Conservation (phyloP, 495 filamentous ascomycete genomes). For the Aspergillus indologenus region DNA sequence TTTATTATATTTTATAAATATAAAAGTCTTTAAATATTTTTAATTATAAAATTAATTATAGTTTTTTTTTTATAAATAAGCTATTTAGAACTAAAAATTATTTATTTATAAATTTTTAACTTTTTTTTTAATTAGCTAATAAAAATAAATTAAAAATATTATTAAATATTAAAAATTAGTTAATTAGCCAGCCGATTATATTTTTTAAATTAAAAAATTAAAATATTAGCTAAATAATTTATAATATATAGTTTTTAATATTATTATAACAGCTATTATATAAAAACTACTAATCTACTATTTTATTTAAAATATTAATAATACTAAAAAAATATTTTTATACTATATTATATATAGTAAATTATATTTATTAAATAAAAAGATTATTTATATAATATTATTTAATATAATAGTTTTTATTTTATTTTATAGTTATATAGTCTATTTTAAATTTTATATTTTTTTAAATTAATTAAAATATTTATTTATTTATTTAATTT, state of each 20-base stretch:
- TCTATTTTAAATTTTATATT: neutral
- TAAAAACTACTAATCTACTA: neutral
- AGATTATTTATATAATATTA: neutral
- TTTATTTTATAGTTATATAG: too few relatives aligned
- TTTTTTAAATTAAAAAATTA: neutral
- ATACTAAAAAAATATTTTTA: slow-evolving; percentile 1
- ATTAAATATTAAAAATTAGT: too few relatives aligned
- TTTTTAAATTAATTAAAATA: neutral
- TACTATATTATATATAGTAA: slow-evolving; percentile 6
- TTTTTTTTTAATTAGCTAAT: neutral
- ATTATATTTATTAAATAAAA: neutral
- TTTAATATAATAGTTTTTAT: too few relatives aligned
- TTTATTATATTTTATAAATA: neutral
- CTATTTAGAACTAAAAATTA: neutral
- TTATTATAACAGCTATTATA: slow-evolving; percentile 4
- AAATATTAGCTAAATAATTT: neutral
- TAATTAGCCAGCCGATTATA: neutral
- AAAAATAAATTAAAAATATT: neutral
- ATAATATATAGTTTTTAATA: neutral
- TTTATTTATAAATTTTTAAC: neutral
- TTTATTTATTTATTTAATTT: too few relatives aligned
- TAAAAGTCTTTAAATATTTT: neutral
- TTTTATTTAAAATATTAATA: neutral
- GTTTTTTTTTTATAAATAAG: neutral
- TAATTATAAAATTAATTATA: neutral